These are phyloP conservation scores for Extremus antarcticus DNA, from an alignment of 495 filamentous ascomycete species.

Conservation along the genomic window DNA sequence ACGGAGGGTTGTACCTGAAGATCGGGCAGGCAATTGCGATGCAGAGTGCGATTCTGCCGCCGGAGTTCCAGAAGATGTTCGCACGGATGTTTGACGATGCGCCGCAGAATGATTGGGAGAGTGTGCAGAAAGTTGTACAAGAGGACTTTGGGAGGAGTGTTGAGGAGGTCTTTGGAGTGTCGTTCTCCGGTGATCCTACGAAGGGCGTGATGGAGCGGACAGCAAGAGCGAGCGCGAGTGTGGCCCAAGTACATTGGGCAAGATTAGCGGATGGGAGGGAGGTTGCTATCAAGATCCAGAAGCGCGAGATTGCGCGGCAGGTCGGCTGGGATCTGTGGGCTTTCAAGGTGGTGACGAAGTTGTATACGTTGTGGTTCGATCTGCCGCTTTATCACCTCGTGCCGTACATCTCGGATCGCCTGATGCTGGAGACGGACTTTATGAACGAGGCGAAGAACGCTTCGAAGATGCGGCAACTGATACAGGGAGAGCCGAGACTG, in stretches of 20 bases:
- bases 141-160: slow-evolving; percentile 72
- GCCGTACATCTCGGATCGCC: slow-evolving; percentile 77
- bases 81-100: slow-evolving; percentile 95
- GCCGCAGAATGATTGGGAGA: slow-evolving; percentile 81
- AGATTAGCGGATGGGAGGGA: slow-evolving; percentile 70
- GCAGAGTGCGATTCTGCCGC: slow-evolving; percentile 87
- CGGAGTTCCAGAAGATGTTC: slow-evolving; percentile 93
- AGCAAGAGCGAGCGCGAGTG: slow-evolving; percentile 78
- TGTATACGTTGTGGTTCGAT: slow-evolving; percentile 74
- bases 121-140: slow-evolving; percentile 74
- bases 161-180: slow-evolving; percentile 84
- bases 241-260: slow-evolving; percentile 96
- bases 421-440: slow-evolving; percentile 90
- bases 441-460: slow-evolving; percentile 81
- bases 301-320: slow-evolving; percentile 81
- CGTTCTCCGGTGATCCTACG: slow-evolving; percentile 51
- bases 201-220: slow-evolving; percentile 73
- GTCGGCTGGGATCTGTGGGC: slow-evolving; percentile 90
- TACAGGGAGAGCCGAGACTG: slow-evolving; percentile 66
- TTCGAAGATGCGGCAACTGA: slow-evolving; percentile 65
- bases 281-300: slow-evolving; percentile 94
- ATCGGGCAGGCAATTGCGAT: slow-evolving; percentile 97
- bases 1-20: slow-evolving; percentile 93
- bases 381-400: slow-evolving; percentile 80
- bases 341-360: slow-evolving; percentile 70